phyloP scores from a whole-genome alignment of 1,284 basidiomycete species.

The Ceratobasidium sp. region DNA sequence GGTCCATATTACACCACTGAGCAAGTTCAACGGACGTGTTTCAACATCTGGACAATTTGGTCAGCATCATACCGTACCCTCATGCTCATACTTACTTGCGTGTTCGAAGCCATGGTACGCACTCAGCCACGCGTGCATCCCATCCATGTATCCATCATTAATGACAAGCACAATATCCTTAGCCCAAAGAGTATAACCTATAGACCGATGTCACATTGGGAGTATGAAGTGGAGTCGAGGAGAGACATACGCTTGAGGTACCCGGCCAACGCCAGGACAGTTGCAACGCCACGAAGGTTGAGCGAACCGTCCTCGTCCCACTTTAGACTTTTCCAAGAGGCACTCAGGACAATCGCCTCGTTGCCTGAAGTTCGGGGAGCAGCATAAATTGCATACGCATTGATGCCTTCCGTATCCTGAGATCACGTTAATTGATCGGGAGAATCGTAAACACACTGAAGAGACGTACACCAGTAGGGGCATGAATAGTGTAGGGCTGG shows the following conservation, averaged over 20 bases:
- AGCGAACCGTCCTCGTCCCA: conserved; percentile 63
- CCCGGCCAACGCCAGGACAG: conserved; percentile 82
- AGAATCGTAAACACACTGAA: background rate
- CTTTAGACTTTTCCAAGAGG: conserved; percentile 82
- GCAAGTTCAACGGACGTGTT: conserved; percentile 68
- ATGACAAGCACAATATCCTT: conserved; percentile 94
- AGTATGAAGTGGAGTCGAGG: conserved; percentile 26
- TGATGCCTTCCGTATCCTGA: conserved; percentile 72
- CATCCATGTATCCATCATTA: conserved; percentile 89
- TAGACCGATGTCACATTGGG: conserved; percentile 19
- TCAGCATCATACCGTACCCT: background rate
- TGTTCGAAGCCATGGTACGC: conserved; percentile 82
- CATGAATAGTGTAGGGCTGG: conserved; percentile 74
- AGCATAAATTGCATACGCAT: conserved; percentile 85
- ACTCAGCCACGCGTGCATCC: conserved; percentile 92
- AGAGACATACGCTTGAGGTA: conserved; percentile 83
- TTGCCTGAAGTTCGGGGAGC: conserved; percentile 90
- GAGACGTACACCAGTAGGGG: conserved; percentile 63
- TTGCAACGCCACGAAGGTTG: conserved; percentile 91
- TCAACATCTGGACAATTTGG: conserved; percentile 1
- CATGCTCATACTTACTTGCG: conserved; percentile 65
- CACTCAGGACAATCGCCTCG: conserved; percentile 91
- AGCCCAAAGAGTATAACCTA: conserved; percentile 92
- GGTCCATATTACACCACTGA: conserved; percentile 91
- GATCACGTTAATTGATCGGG: background rate